Evolutionary conservation across 2,329 filamentous ascomycete genomes (phyloP), one percentile per base, ranked within the genome.

Genomic region (Ascochyta koolunga): DNA sequence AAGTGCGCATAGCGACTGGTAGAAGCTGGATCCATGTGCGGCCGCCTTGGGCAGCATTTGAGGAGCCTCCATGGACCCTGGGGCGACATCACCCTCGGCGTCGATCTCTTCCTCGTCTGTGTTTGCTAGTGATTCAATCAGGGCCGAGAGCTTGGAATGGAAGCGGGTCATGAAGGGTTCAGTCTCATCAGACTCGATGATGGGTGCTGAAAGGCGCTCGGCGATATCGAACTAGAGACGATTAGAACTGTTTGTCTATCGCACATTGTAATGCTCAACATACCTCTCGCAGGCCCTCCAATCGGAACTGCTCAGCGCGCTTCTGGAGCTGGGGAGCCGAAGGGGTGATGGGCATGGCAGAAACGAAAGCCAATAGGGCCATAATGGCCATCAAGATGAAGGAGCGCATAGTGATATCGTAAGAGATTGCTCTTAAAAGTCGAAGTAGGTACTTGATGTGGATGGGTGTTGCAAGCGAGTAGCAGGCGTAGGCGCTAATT

Each of bases 271-370:
- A 1, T 16, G 7, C 25, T 38, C 4, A n/a, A 35, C 56, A 10
- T 67, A 74, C 71, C 64, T 76, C 73, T 47, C 62, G 44, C 13
- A 74, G 51, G 13, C 73, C 73, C 60, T 71, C 62, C 13, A 69
- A 60, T 41, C 72, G 63, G 58, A 69, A 69, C 25, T 67, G 65
- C 45, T 73, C 72, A 13, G 65, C 71, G 8, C 69, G 66, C 50
- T 62, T 66, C 39, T 72, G 68, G 8, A 67, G 61, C 31, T 61
- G 60, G n/a, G 69, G 69, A 19, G 71, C 71, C 5, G 72, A 64
- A 10, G 72, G 72, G 13, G 71, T 72, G 56, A 74, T 74, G 3
- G 71, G 72, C 19, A 70, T 59, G 6, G 68, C 70, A 40, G 61
- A 54, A n/a, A 66, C 66, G 16, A 62, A 58, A 32, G 60, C 50